Conservation (phyloP, 257 asterid genomes). For the Nicotiana attenuata region DNA sequence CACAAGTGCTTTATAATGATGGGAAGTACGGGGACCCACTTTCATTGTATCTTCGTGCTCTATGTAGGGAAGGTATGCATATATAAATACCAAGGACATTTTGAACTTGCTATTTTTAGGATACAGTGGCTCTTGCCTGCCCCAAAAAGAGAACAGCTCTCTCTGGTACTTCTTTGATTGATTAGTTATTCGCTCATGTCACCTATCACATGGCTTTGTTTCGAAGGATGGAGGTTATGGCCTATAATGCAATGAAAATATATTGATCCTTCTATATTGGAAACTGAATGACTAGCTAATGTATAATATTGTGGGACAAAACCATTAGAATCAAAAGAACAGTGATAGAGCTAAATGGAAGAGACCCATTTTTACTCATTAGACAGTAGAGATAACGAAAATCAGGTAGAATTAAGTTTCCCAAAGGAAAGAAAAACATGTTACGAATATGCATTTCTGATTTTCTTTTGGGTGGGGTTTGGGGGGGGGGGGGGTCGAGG, state of each 20-base stretch:
- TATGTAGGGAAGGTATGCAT: constrained; percentile 85
- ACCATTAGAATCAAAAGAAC: not conserved
- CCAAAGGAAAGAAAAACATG: not conserved
- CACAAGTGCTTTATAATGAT: constrained; percentile 51
- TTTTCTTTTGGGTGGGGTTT: not conserved
- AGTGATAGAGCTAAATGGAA: not conserved
- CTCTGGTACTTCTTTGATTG: constrained; percentile 1
- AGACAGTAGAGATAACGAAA: not conserved
- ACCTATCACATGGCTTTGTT: not conserved
- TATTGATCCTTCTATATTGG: not conserved
- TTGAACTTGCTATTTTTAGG: not conserved
- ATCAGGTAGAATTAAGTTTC: not conserved
- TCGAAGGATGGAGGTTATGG: not conserved
- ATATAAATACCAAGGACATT: not conserved
- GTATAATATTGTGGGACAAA: not conserved
- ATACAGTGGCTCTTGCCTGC: not conserved
- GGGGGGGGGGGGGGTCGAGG: not conserved
- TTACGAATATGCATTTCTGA: not conserved
- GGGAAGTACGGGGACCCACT: constrained; percentile 97
- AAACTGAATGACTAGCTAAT: not conserved
- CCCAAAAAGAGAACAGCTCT: not conserved
- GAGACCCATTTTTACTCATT: not conserved
- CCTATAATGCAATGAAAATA: not conserved
- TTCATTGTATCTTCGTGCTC: constrained; percentile 87
- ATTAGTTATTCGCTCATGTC: not conserved